These are phyloP conservation scores for Vitis cinerea DNA, from an alignment of 164 flowering plant genomes.

Conservation along the genomic window DNA sequence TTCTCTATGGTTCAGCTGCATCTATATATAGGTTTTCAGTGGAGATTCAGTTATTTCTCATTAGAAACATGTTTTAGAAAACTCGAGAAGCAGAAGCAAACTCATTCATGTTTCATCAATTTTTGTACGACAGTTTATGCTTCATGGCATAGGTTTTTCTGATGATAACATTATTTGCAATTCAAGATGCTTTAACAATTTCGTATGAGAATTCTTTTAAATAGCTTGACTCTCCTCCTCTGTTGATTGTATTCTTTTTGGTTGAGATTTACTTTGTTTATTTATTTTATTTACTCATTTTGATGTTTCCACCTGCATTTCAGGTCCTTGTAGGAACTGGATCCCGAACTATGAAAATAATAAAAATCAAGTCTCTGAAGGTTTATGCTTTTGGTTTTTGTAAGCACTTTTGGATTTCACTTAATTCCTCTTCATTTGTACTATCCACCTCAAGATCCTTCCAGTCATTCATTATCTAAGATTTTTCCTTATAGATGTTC, in stretches of 20 bases:
- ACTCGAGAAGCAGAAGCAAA: no score
- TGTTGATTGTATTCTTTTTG: neutral
- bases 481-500: conserved; percentile 52
- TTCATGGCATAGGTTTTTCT: no score
- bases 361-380: conserved; percentile 77
- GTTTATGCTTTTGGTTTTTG: conserved; percentile 95
- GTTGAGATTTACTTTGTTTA: neutral
- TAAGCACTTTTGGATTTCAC: conserved; percentile 43
- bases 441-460: neutral
- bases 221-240: no score
- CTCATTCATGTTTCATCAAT: no score
- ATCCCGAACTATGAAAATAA: conserved; percentile 70
- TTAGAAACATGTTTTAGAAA: no score
- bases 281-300: neutral
- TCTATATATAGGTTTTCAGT: neutral
- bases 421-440: neutral
- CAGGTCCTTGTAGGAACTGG: conserved; percentile 98
- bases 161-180: no score
- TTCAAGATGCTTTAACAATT: no score
- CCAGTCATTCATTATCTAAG: neutral
- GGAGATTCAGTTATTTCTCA: neutral
- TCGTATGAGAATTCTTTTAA: no score
- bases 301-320: neutral
- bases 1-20: neutral
- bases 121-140: no score